Base-by-base conservation (phyloP, 441 rosid genomes). In the Syzygium syzygioides region DNA sequence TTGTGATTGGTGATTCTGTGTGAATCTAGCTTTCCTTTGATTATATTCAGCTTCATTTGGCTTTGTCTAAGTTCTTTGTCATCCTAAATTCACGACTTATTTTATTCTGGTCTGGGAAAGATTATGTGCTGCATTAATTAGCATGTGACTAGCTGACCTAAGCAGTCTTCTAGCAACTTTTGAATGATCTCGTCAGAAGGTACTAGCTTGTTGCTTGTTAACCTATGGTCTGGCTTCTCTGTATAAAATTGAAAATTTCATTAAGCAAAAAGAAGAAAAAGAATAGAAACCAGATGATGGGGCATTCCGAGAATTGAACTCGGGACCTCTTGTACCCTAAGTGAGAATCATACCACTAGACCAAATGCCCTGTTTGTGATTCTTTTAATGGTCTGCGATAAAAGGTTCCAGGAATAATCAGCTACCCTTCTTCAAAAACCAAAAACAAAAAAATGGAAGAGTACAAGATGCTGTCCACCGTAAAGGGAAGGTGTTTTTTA, bases 331-430 rank as follows among this genome's bases (percentile, higher is more conserved):
- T 19, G 62, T 64, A 85, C 86, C 86, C 86, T 85, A 85, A 85
- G 86, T 64, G 50, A 85, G 86, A 85, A 85, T 85, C 86, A 85
- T 85, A 85, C 86, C 86, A 85, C 86, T 85, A 85, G 86, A 85
- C 86, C 62, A 85, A 85, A 85, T 85, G 86, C 86, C 86, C 79
- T 66, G 41, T 71, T 71, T 71, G 45, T 71, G 80, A 71, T 71
- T 10, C 50, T 37, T 37, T 37, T 11, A 34, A 71, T 1, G 0
- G 48, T 20, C 50, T 19, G 15, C 23, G 4, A 71, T 34, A 37
- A 71, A 71, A 34, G 28, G 28, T 34, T 71, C 48, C 48, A 37
- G 15, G 17, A 20, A 5, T 11, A 34, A 71, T 71, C 80, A 71
- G 50, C 80, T 37, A 37, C 50, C 37, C 1, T 20, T 37, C 50